These are phyloP conservation scores for Trametes versicolor DNA, from an alignment of 1,284 basidiomycete species.

Conservation along the genomic window DNA sequence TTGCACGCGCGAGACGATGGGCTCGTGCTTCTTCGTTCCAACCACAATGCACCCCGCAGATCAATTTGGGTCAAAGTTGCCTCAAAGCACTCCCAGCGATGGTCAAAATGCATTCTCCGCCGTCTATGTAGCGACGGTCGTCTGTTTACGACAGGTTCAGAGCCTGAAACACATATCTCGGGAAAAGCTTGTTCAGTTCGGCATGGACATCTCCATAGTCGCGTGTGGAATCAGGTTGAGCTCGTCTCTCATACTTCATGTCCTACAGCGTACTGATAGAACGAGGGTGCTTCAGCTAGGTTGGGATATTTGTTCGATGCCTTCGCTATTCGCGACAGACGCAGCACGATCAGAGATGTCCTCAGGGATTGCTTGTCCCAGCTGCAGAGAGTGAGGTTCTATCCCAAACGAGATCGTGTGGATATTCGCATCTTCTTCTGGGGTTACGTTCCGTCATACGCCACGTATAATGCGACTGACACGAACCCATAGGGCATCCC, in stretches of 20 bases:
- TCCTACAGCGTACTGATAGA: background rate
- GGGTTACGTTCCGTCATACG: no score
- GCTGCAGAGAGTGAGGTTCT: constrained; percentile 44
- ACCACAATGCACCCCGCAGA: background rate
- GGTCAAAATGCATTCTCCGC: background rate
- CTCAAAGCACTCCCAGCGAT: background rate
- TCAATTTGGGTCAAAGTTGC: background rate
- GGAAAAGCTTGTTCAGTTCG: constrained; percentile 19
- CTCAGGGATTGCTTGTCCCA: constrained; percentile 41
- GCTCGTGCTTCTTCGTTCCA: background rate
- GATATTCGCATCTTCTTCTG: no score
- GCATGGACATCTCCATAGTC: constrained; percentile 28
- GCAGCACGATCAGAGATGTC: constrained; percentile 29
- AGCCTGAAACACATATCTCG: constrained; percentile 19
- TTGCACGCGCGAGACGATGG: no score
- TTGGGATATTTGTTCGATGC: constrained; percentile 55
- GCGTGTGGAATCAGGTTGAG: constrained; percentile 28
- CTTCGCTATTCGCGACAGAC: constrained; percentile 39
- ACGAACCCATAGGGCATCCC: constrained; percentile 28
- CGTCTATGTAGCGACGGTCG: background rate
- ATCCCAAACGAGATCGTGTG: background rate
- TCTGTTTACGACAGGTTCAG: background rate
- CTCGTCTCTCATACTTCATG: background rate
- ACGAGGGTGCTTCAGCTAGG: constrained; percentile 36
- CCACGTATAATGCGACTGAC: background rate